These are phyloP conservation scores for Aspergillus affinis DNA, from an alignment of 495 filamentous ascomycete genomes.

Conservation along the genomic window DNA sequence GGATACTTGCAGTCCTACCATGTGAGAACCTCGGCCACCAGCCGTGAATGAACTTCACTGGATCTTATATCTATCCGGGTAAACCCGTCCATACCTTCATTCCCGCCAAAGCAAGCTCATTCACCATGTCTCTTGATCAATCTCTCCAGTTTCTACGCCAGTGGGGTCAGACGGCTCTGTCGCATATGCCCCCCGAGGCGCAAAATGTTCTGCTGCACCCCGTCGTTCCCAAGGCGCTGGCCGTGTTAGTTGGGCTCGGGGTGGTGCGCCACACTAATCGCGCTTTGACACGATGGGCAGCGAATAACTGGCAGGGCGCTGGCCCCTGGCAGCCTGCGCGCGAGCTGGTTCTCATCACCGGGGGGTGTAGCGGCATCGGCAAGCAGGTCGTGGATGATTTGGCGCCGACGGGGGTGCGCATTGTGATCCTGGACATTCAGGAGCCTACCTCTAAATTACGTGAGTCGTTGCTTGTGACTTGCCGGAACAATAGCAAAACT, in stretches of 20 bases:
- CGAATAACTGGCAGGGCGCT: slow-evolving; percentile 51
- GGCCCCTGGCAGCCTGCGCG: slow-evolving; percentile 42
- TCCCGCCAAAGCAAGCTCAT: not conserved
- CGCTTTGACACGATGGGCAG: slow-evolving; percentile 37
- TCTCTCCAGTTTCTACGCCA: slow-evolving; percentile 27
- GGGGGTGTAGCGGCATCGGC: slow-evolving; percentile 59
- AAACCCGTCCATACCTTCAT: not conserved
- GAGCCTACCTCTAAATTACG: slow-evolving; percentile 35
- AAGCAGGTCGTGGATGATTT: slow-evolving; percentile 49
- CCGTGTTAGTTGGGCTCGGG: slow-evolving; percentile 32
- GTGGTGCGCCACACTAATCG: slow-evolving; percentile 43
- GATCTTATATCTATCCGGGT: not conserved
- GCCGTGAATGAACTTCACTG: not conserved
- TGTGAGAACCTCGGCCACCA: slow-evolving; percentile 13
- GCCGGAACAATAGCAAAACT: not conserved
- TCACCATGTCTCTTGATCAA: slow-evolving; percentile 26
- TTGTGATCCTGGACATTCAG: slow-evolving; percentile 52
- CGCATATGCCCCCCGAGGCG: slow-evolving; percentile 27
- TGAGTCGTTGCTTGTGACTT: slow-evolving; percentile 7
- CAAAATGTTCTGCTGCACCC: slow-evolving; percentile 31
- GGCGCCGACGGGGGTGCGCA: slow-evolving; percentile 44
- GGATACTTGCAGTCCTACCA: not conserved
- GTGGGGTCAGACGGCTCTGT: slow-evolving; percentile 30
- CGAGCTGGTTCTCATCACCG: slow-evolving; percentile 59
- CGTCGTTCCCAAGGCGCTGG: slow-evolving; percentile 30